Percentiles rank a stretch among this genome's conserved stretches.
Conservation (phyloP, 2,329 filamentous ascomycete species). For the Cryphonectria japonica region DNA sequence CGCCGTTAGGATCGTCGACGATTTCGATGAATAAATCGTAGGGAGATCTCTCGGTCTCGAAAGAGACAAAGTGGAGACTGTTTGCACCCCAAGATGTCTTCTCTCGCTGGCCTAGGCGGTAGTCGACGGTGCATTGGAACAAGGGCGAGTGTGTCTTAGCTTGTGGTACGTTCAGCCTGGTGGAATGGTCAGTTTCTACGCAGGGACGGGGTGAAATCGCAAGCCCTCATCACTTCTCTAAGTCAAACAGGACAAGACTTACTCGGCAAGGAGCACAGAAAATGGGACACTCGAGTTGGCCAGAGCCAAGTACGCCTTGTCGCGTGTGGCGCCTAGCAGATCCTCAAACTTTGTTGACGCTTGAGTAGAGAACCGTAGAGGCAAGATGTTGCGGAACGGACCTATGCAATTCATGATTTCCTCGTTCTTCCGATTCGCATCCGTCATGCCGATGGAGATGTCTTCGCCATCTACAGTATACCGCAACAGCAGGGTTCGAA, state of each 20-base stretch:
- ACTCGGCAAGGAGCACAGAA: background rate
- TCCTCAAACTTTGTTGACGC: background rate
- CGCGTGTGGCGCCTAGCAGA: background rate
- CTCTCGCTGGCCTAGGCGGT: background rate
- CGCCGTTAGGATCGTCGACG: too few relatives aligned
- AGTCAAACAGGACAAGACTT: background rate
- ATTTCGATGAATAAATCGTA: too few relatives aligned
- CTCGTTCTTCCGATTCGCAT: background rate
- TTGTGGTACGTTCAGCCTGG: background rate
- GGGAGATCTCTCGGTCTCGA: too few relatives aligned
- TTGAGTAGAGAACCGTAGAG: background rate
- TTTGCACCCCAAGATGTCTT: background rate
- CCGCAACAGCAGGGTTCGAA: constrained; percentile 40
- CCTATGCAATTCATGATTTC: too few relatives aligned
- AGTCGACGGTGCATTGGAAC: background rate
- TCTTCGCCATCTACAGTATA: too few relatives aligned
- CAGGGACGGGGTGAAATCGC: too few relatives aligned
- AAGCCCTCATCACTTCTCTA: too few relatives aligned
- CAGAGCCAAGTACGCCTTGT: background rate
- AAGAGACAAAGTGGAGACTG: too few relatives aligned
- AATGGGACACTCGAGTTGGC: background rate
- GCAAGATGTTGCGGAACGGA: background rate
- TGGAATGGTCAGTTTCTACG: too few relatives aligned
- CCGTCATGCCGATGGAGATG: background rate
- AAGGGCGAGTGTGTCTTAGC: too few relatives aligned